phyloP scores from a whole-genome alignment of 2,329 filamentous ascomycete species.

The Colletotrichum coccodes region DNA sequence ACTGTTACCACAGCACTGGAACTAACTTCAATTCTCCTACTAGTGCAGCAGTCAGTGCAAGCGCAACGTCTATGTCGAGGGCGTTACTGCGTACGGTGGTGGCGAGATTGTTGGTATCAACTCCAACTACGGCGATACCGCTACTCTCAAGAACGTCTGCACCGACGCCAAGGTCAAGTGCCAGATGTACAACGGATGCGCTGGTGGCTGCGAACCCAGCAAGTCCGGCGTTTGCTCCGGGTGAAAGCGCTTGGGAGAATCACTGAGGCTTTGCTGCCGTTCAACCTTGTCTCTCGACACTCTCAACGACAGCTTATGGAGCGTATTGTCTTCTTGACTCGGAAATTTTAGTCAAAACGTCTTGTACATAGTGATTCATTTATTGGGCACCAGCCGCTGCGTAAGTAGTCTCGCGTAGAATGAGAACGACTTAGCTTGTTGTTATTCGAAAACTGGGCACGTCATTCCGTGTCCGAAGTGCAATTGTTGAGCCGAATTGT shows the following conservation, averaged over 20 bases:
- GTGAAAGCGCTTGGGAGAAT: background rate
- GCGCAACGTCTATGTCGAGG: slow-evolving; percentile 55
- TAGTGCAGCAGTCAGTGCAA: slow-evolving; percentile 42
- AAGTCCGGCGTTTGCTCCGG: slow-evolving; percentile 42
- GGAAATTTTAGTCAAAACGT: background rate
- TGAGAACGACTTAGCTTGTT: background rate
- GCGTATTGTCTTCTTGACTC: background rate
- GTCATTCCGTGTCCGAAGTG: too few relatives aligned
- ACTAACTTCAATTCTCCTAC: background rate
- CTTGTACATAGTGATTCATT: background rate
- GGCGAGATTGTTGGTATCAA: slow-evolving; percentile 54
- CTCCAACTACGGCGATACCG: slow-evolving; percentile 50
- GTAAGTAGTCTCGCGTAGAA: background rate
- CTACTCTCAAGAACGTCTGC: slow-evolving; percentile 39
- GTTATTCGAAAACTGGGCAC: background rate
- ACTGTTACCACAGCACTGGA: slow-evolving; percentile 7
- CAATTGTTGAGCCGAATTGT: too few relatives aligned
- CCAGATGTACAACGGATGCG: slow-evolving; percentile 39
- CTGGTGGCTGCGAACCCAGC: slow-evolving; percentile 39
- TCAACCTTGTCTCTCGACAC: background rate
- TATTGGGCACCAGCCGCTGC: background rate
- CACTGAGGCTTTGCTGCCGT: background rate
- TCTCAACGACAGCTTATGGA: background rate
- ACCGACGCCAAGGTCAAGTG: slow-evolving; percentile 37
- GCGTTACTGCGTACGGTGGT: slow-evolving; percentile 48